phyloP scores from a whole-genome alignment of 495 filamentous ascomycete genomes.

The Cercophora sp. region DNA sequence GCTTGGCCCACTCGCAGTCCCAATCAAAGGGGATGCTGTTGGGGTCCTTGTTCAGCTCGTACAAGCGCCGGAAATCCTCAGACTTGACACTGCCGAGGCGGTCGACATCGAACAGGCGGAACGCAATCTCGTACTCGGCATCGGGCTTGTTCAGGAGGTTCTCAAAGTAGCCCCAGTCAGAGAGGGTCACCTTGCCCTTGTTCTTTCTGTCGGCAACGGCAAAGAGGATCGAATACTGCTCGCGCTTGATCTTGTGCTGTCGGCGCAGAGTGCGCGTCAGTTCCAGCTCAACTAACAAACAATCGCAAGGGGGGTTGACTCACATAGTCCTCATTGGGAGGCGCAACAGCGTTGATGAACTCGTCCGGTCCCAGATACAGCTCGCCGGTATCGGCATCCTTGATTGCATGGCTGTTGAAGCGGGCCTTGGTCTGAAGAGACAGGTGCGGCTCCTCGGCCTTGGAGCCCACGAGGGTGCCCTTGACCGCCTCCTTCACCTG shows the following conservation, averaged over 20 bases:
- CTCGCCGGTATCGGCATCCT: conserved; percentile 72
- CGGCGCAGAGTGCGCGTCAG: conserved; percentile 6
- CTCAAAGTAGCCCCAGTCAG: conserved; percentile 89
- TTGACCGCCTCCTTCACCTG: conserved; percentile 69
- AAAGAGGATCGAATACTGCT: conserved; percentile 92
- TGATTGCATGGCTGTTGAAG: conserved; percentile 73
- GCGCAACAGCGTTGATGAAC: conserved; percentile 88
- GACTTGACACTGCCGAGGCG: conserved; percentile 80
- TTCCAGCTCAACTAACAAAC: conserved; percentile 16
- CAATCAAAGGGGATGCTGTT: conserved; percentile 91
- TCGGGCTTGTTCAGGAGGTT: conserved; percentile 91
- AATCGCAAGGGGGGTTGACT: conserved; percentile 41
- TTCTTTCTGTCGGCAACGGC: conserved; percentile 75
- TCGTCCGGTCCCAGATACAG: conserved; percentile 74
- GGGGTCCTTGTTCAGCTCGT: conserved; percentile 74
- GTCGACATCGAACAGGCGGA: conserved; percentile 87
- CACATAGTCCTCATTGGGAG: conserved; percentile 84
- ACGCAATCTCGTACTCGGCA: conserved; percentile 98
- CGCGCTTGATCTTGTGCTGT: conserved; percentile 94
- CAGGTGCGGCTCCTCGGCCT: conserved; percentile 43
- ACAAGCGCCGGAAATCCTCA: conserved; percentile 75
- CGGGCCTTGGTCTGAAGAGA: conserved; percentile 65
- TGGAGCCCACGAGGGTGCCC: conserved; percentile 67
- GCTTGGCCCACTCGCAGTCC: conserved; percentile 93
- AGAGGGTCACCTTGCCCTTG: conserved; percentile 65